A percentile compares a stretch with the other conserved stretches of the same genome.
Conservation (phyloP, 257 asterid genomes). For the Henckelia pumila region DNA sequence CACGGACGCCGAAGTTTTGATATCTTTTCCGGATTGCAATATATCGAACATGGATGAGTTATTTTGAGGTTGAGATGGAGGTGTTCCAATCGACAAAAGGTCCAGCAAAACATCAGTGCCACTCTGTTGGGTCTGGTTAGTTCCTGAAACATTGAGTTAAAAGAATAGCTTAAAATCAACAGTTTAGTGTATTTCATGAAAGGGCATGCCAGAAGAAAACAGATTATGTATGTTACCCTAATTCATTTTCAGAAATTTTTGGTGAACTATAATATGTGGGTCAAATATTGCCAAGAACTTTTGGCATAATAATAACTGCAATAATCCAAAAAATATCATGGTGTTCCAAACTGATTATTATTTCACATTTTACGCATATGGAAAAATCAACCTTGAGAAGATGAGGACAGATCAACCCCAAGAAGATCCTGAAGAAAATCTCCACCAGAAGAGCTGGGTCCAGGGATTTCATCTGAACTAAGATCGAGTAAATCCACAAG, state of each 20-base stretch:
- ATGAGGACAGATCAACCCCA: constrained; percentile 46
- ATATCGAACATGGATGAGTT: constrained; percentile 47
- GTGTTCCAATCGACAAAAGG: constrained; percentile 83
- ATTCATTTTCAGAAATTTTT: background rate
- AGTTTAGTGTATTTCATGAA: background rate
- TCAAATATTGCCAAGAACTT: constrained; percentile 7
- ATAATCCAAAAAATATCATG: constrained; percentile 11
- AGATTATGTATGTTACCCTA: background rate
- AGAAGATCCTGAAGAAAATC: background rate
- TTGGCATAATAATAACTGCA: constrained; percentile 10
- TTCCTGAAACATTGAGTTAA: constrained; percentile 38
- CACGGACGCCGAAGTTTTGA: constrained; percentile 45
- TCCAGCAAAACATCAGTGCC: constrained; percentile 74
- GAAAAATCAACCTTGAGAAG: constrained; percentile 74
- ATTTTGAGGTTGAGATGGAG: constrained; percentile 46
- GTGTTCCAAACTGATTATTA: constrained; percentile 8
- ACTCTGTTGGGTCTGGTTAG: constrained; percentile 51
- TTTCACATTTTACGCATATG: constrained; percentile 9
- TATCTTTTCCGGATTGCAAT: constrained; percentile 48
- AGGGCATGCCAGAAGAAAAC: background rate
- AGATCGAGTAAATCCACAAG: constrained; percentile 90
- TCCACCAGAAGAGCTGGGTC: constrained; percentile 68
- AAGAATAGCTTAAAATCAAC: background rate
- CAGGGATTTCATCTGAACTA: constrained; percentile 65
- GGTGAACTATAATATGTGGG: constrained; percentile 11